Percentiles rank a stretch among this genome's conserved stretches.
phyloP scores from a whole-genome alignment of 352 stramenopile genomes.

The Pythium rishiriense region DNA sequence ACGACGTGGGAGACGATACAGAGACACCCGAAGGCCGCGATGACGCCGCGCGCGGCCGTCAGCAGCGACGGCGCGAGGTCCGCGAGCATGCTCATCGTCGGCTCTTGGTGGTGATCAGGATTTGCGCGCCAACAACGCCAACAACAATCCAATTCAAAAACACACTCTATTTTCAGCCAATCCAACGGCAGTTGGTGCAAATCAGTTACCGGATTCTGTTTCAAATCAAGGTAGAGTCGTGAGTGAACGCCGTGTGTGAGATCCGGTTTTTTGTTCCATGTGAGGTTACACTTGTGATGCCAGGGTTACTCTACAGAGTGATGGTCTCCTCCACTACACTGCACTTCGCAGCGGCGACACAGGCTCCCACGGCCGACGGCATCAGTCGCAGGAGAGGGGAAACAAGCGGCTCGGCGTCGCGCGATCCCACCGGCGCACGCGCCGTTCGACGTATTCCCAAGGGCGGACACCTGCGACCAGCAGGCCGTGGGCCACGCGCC shows the following conservation, averaged over 20 bases:
- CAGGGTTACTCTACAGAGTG: slow-evolving; percentile 17
- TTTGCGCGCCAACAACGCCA: slow-evolving; percentile 13
- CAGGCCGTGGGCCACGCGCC: too few relatives aligned
- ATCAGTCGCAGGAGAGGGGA: background rate
- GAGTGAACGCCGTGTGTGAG: background rate
- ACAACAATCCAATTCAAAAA: slow-evolving; percentile 4
- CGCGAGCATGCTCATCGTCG: slow-evolving; percentile 7
- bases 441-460: too few relatives aligned
- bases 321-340: slow-evolving; percentile 20
- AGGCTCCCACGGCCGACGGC: background rate
- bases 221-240: background rate
- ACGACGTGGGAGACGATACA: slow-evolving; percentile 20
- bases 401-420: background rate
- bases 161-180: slow-evolving; percentile 14
- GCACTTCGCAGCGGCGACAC: slow-evolving; percentile 8
- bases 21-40: slow-evolving; percentile 22
- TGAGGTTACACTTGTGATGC: background rate
- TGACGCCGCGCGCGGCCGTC: slow-evolving; percentile 18
- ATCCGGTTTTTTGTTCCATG: slow-evolving; percentile 1
- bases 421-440: background rate
- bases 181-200: background rate
- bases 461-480: too few relatives aligned
- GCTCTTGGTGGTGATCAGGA: background rate
- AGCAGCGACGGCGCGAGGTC: slow-evolving; percentile 22
- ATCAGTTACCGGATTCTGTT: slow-evolving; percentile 7